Evolutionary conservation across 768 basidiomycete species (phyloP).

Genomic region (Boletus vinaceobasis): DNA sequence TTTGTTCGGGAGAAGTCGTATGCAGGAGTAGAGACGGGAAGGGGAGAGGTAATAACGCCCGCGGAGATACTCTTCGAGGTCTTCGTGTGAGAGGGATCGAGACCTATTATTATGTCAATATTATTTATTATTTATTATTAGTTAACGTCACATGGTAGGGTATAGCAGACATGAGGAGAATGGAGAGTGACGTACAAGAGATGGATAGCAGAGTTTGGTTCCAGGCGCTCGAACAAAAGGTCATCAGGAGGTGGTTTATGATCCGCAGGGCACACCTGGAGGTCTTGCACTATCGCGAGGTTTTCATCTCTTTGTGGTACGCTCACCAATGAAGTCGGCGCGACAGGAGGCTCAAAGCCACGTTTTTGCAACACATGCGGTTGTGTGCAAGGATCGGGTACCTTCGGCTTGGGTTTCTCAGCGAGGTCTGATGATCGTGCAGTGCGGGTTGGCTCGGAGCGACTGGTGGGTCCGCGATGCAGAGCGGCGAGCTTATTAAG

Average conservation of each 20-base stretch:
- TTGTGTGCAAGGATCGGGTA: constrained; percentile 2
- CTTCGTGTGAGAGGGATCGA: constrained; percentile 68
- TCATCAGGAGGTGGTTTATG: constrained; percentile 71
- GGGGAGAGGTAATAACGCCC: constrained; percentile 88
- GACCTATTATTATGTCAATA: constrained; percentile 46
- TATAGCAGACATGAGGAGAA: neutral
- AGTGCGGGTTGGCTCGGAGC: constrained; percentile 24
- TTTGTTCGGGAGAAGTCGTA: constrained; percentile 72
- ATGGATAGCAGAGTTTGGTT: constrained; percentile 89
- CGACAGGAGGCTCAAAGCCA: neutral
- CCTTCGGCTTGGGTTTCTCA: constrained; percentile 14
- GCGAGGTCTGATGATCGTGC: constrained; percentile 28
- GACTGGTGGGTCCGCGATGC: constrained; percentile 18
- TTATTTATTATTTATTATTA: neutral
- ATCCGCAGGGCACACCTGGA: constrained; percentile 75
- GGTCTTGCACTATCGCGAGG: constrained; percentile 70
- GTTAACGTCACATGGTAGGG: neutral
- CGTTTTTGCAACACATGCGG: constrained; percentile 4
- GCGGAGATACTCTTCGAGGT: constrained; percentile 74
- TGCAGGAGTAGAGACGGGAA: constrained; percentile 82
- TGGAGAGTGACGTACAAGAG: constrained; percentile 56
- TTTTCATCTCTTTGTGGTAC: constrained; percentile 48
- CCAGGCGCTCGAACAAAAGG: constrained; percentile 70
- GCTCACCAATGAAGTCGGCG: constrained; percentile 2
- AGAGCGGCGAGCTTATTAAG: constrained; percentile 48